Evolutionary conservation across 495 filamentous ascomycete genomes (phyloP).

Genomic region (Penicillium bovifimosum): DNA sequence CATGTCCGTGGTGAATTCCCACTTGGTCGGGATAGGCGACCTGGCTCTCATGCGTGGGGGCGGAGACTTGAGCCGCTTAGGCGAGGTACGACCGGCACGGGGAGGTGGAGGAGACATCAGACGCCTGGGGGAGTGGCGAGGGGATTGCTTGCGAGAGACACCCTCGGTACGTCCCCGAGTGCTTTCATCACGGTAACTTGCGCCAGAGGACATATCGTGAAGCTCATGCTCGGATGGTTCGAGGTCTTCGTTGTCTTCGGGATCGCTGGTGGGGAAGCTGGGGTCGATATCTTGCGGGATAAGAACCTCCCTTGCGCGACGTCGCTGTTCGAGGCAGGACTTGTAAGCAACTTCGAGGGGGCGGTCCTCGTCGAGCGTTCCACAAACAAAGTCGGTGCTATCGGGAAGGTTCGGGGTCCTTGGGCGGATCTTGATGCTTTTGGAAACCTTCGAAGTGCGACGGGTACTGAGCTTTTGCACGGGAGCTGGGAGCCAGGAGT

Average conservation of each 20-base stretch:
- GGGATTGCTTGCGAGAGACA: conserved; percentile 26
- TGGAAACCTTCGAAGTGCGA: conserved; percentile 40
- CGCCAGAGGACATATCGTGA: conserved; percentile 24
- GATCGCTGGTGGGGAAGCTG: conserved; percentile 90
- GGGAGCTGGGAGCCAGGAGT: conserved; percentile 30
- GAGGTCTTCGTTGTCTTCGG: conserved; percentile 75
- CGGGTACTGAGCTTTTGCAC: conserved; percentile 21
- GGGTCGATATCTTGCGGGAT: conserved; percentile 96
- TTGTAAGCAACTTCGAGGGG: conserved; percentile 91
- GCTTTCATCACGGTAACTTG: conserved; percentile 23
- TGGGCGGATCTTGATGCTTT: conserved; percentile 51
- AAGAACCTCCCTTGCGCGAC: conserved; percentile 66
- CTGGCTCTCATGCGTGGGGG: conserved; percentile 38
- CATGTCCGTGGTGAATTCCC: conserved; percentile 26
- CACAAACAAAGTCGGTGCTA: conserved; percentile 96
- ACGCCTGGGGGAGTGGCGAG: conserved; percentile 38
- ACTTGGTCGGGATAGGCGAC: conserved; percentile 25
- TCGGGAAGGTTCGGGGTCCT: conserved; percentile 83
- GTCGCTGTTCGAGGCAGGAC: conserved; percentile 73
- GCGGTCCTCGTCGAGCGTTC: conserved; percentile 91
- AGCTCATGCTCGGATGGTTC: conserved; percentile 51
- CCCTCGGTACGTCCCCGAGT: conserved; percentile 32
- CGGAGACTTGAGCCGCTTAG: conserved; percentile 62
- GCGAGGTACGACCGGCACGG: conserved; percentile 60
- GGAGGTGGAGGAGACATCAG: conserved; percentile 58